Conservation (phyloP, 2,329 filamentous ascomycete genomes). For the Paramyrothecium roridum region DNA sequence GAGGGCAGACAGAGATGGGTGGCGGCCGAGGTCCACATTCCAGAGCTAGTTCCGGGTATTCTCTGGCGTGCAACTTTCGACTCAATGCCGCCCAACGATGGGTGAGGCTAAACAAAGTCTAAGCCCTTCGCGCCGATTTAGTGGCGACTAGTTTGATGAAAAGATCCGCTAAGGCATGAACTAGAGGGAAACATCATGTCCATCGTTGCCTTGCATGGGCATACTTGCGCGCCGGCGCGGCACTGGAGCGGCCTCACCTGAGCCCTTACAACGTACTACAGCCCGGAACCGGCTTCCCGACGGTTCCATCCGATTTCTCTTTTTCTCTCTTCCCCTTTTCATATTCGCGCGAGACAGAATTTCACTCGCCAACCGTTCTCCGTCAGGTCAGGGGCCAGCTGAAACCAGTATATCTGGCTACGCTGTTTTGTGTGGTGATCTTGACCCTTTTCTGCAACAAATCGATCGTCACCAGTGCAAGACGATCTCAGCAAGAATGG, state of each 20-base stretch:
- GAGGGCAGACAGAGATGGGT: neutral
- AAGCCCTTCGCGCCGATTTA: neutral
- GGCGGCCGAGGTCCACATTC: neutral
- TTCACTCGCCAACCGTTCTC: no score
- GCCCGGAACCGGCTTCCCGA: neutral
- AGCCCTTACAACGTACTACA: neutral
- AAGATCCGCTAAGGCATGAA: neutral
- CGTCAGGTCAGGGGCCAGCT: no score
- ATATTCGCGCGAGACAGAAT: neutral
- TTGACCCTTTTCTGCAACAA: conserved; percentile 8
- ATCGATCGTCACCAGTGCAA: conserved; percentile 2
- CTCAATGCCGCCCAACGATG: neutral
- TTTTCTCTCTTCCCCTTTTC: neutral
- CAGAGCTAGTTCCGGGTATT: neutral
- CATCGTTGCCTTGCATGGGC: neutral
- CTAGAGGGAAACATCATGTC: neutral
- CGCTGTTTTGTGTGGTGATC: conserved; percentile 5
- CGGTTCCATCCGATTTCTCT: neutral
- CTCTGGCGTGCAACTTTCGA: neutral
- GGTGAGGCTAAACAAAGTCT: neutral
- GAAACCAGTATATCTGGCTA: no score
- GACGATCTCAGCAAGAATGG: conserved; percentile 8
- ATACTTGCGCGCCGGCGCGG: neutral
- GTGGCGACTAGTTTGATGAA: neutral
- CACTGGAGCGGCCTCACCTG: neutral